Percentiles rank a stretch among this genome's conserved stretches.
Evolutionary conservation across 768 basidiomycete species (phyloP).

Genomic region (Suillus placidus): DNA sequence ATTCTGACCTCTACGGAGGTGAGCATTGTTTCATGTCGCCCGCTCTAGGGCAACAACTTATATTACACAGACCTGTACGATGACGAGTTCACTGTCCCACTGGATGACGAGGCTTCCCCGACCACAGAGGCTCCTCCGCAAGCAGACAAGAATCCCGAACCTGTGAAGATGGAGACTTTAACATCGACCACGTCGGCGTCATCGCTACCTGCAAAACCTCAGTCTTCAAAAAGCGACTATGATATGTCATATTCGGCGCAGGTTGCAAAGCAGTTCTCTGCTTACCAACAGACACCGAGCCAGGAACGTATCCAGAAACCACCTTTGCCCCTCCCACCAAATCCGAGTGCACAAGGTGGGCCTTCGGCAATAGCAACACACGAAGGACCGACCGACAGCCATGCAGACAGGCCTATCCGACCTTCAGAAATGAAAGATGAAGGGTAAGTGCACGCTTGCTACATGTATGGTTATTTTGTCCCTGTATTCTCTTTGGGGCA

Average conservation of each 20-base stretch:
- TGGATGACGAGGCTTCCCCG: constrained; percentile 35
- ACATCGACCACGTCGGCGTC: constrained; percentile 13
- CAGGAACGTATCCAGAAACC: constrained; percentile 58
- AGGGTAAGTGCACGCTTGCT: constrained; percentile 60
- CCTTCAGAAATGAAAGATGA: constrained; percentile 80
- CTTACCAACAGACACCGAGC: constrained; percentile 65
- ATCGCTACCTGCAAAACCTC: constrained; percentile 32
- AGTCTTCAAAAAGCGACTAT: constrained; percentile 19
- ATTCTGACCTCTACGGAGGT: constrained; percentile 53
- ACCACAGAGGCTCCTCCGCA: constrained; percentile 29
- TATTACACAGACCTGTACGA: constrained; percentile 53
- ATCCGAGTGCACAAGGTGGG: constrained; percentile 22
- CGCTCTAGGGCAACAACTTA: constrained; percentile 9
- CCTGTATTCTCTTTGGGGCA: constrained; percentile 15
- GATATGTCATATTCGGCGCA: constrained; percentile 63
- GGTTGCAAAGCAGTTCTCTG: constrained; percentile 66
- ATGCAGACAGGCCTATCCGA: constrained; percentile 57
- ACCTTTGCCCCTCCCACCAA: constrained; percentile 27
- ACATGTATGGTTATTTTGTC: constrained; percentile 20
- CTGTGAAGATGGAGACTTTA: constrained; percentile 28
- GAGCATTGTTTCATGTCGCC: constrained; percentile 19
- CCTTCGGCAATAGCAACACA: constrained; percentile 40
- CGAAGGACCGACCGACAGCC: constrained; percentile 34
- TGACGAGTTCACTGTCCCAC: constrained; percentile 40
- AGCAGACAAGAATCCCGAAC: constrained; percentile 21